These are phyloP conservation scores for Penicillium thymicola DNA, from an alignment of 2,329 filamentous ascomycete genomes.

Conservation along the genomic window DNA sequence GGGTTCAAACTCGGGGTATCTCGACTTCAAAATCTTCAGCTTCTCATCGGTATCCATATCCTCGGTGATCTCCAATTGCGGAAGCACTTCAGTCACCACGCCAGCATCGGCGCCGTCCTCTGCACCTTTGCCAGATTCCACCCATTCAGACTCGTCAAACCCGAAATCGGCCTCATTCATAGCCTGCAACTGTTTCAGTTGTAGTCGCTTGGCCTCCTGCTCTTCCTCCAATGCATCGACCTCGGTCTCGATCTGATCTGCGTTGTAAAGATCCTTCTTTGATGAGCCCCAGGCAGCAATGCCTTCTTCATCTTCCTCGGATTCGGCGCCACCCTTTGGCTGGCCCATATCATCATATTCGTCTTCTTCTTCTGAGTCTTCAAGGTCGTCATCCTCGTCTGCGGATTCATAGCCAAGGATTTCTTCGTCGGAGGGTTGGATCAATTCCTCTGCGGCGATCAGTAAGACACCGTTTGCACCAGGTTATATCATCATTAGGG, in stretches of 20 bases:
- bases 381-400: conserved; percentile 30
- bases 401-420: conserved; percentile 50
- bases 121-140: conserved; percentile 51
- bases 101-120: conserved; percentile 50
- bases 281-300: conserved; percentile 80
- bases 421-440: conserved; percentile 62
- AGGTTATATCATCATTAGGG: neutral
- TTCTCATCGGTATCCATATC: conserved; percentile 74
- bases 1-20: conserved; percentile 90
- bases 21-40: conserved; percentile 68
- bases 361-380: conserved; percentile 44
- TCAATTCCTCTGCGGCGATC: conserved; percentile 49
- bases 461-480: conserved; percentile 15
- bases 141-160: conserved; percentile 87
- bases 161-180: conserved; percentile 92
- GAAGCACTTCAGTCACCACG: conserved; percentile 80
- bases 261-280: conserved; percentile 88
- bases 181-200: conserved; percentile 83
- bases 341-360: conserved; percentile 29
- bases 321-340: conserved; percentile 21
- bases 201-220: conserved; percentile 78
- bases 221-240: conserved; percentile 86
- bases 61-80: conserved; percentile 75
- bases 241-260: conserved; percentile 70
- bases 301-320: conserved; percentile 51